Evolutionary conservation across 345 rosid genomes (phyloP), one percentile per base, ranked within the genome.

Genomic region (Euphorbia tirucalli): DNA sequence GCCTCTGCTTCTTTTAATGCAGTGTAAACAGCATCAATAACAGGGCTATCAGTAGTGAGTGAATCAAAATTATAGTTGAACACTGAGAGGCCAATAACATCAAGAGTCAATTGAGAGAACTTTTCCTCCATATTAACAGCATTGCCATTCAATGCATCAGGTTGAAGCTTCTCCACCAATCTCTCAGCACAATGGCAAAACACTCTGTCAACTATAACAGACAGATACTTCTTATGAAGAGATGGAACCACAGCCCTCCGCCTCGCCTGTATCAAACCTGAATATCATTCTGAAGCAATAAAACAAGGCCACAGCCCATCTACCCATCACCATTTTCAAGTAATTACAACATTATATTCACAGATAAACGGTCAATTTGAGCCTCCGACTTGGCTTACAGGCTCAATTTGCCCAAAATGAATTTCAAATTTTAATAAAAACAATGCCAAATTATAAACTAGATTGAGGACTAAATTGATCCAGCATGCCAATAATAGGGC

Each of bases 101-200:
- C 98, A 21, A 94, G 96, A 63, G 98, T 94, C 71, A 94, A 48
- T 73, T 94, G 98, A 65, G 93, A 94, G 62, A 94, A 94, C 31
- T 87, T 91, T 61, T 50, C 97, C 68, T 94, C 98, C 98, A 94
- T 94, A 75, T 94, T 94, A 62, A 94, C 98, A 64, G 94, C 80
- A 69, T 73, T 75, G 69, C 97, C 98, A n/a, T 82, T 83, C 6
- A 77, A 3, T 10, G 93, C 96, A 78, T 84, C 87, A 43, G 82
- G 79, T 79, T 80, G 91, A 41, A 91, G 77, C 86, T 89, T 90
- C 82, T 91, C 95, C 78, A 94, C 96, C 81, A 94, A 82, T 84
- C 97, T 88, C 78, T 88, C 87, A 18, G 98, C 96, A 78, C 93
- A 87, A 82, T 85, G 85, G 78, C 92, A 90, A 81, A 94, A 94